Percentiles rank a stretch among this genome's conserved stretches.
These are phyloP conservation scores for Chlorella sp. DNA, from an alignment of 139 green algal species.

Conservation along the genomic window DNA sequence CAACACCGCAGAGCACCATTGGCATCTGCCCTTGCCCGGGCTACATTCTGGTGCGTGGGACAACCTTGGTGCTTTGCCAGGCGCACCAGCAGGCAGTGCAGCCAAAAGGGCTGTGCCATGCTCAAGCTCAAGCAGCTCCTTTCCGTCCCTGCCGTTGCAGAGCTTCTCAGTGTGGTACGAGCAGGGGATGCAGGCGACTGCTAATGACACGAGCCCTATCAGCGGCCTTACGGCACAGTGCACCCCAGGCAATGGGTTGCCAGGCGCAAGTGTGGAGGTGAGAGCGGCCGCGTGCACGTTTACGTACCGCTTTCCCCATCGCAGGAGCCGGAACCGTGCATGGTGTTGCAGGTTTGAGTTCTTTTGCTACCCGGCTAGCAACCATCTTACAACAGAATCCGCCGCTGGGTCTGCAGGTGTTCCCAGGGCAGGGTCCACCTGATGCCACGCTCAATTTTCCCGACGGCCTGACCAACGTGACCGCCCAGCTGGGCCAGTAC, in stretches of 20 bases:
- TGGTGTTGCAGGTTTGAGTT: not conserved
- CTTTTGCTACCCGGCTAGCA: no score
- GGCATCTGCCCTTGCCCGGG: not conserved
- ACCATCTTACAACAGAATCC: no score
- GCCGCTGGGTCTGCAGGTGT: constrained; percentile 9
- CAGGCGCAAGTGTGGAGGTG: not conserved
- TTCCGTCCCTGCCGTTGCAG: not conserved
- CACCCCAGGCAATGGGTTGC: not conserved
- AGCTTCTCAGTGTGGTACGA: constrained; percentile 1
- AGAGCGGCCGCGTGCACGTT: no score
- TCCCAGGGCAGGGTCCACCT: not conserved
- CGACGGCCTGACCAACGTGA: not conserved
- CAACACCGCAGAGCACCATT: not conserved
- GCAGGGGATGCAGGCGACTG: constrained; percentile 1
- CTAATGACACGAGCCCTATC: constrained; percentile 5
- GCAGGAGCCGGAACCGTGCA: no score
- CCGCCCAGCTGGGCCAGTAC: not conserved
- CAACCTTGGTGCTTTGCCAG: no score
- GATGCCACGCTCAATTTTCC: not conserved
- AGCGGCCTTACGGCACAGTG: constrained; percentile 3
- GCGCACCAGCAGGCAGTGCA: no score
- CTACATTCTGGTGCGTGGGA: not conserved
- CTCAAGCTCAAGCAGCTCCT: no score
- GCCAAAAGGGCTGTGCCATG: no score
- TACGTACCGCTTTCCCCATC: no score